Evolutionary conservation across 371 early-diverging fungal species (phyloP).

Genomic region (Rhizopus sp.): DNA sequence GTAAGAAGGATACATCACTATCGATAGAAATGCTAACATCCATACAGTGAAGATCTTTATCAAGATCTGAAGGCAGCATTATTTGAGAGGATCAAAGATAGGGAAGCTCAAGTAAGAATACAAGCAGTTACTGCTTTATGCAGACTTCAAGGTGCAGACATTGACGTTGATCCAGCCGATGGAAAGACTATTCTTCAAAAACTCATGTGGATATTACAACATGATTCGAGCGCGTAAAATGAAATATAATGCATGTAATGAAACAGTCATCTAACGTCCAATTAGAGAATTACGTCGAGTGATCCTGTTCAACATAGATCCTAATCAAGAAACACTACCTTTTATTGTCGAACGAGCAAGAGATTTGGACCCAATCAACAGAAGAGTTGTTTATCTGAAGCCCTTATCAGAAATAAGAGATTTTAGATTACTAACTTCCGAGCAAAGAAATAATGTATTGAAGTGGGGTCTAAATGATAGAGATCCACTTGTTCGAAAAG

Average conservation of each 20-base stretch:
- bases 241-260: neutral
- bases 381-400: slow-evolving; percentile 68
- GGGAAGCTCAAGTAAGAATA: slow-evolving; percentile 78
- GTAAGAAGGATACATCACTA: slow-evolving; percentile 39
- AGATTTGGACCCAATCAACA: slow-evolving; percentile 72
- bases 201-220: slow-evolving; percentile 63
- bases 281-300: slow-evolving; percentile 82
- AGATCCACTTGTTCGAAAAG: slow-evolving; percentile 72
- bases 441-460: slow-evolving; percentile 71
- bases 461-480: slow-evolving; percentile 78
- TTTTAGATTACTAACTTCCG: slow-evolving; percentile 67
- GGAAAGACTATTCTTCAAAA: slow-evolving; percentile 65
- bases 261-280: neutral
- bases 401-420: slow-evolving; percentile 69
- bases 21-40: neutral
- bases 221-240: slow-evolving; percentile 78
- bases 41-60: slow-evolving; percentile 74
- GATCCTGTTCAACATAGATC: slow-evolving; percentile 76
- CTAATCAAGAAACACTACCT: slow-evolving; percentile 64
- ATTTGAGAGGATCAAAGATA: slow-evolving; percentile 76
- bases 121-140: slow-evolving; percentile 82
- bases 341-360: slow-evolving; percentile 73
- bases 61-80: slow-evolving; percentile 65
- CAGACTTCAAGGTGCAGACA: slow-evolving; percentile 70
- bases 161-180: slow-evolving; percentile 56